Percentiles rank a stretch among this genome's conserved stretches.
Conservation (phyloP, 1,284 basidiomycete species). For the Melampsora americana region DNA sequence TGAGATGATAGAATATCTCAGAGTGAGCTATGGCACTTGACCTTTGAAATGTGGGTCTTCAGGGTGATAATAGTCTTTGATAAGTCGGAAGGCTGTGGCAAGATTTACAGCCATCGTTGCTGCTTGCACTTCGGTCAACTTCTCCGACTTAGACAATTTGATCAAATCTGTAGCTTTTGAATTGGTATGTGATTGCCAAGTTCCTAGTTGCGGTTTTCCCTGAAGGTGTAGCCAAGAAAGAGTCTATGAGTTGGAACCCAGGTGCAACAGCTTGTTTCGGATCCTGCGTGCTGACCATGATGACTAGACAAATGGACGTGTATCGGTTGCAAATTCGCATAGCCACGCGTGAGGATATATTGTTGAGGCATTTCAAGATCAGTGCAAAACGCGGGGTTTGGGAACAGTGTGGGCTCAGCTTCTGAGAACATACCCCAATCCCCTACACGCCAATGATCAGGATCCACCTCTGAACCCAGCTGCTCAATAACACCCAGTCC, state of each 20-base stretch:
- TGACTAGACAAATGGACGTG: too few relatives aligned
- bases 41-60: conserved; percentile 59
- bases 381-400: too few relatives aligned
- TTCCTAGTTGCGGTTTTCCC: conserved; percentile 58
- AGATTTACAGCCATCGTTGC: conserved; percentile 79
- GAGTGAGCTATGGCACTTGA: conserved; percentile 78
- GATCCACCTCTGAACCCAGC: conserved; percentile 55
- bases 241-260: background rate
- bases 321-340: too few relatives aligned
- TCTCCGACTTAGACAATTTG: conserved; percentile 59
- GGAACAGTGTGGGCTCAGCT: too few relatives aligned
- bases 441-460: conserved; percentile 60
- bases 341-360: too few relatives aligned
- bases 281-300: too few relatives aligned
- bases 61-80: conserved; percentile 66
- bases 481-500: conserved; percentile 68
- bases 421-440: conserved; percentile 60
- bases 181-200: conserved; percentile 68
- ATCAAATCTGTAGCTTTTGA: conserved; percentile 63
- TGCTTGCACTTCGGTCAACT: conserved; percentile 63
- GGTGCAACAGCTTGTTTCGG: too few relatives aligned
- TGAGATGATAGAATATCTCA: conserved; percentile 79
- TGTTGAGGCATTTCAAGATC: too few relatives aligned
- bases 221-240: background rate
- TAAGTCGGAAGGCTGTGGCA: conserved; percentile 75